Evolutionary conservation across 2,329 filamentous ascomycete genomes (phyloP), one percentile per base, ranked within the genome.

Genomic region (Thermomyces lanuginosus): DNA sequence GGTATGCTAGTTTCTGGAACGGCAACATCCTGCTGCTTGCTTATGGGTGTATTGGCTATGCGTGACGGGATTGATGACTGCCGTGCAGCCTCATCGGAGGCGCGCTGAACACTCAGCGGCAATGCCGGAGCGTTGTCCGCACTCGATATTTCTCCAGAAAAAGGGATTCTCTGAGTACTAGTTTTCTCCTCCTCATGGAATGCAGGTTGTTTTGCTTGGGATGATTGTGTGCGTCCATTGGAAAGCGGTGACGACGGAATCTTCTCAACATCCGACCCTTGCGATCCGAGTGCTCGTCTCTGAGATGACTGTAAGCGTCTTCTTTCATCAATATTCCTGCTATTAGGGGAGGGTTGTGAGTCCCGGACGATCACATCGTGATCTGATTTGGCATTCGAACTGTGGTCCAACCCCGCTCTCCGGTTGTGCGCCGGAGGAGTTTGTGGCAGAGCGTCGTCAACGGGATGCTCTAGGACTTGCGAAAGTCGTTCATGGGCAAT

Each of bases 11-110:
- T 55, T 16, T 46, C 39, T 13, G 41, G 42, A 19, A 45, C 34
- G 20, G 44, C 39, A 21, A 49, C 43, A 7, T 35, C 38, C 21
- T 40, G 30, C 24, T 25, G 32, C 25, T 28, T 39, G 14, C 46
- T 43, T 22, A 52, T 35, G 11, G 54, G 54, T 4, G 54, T 58
- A 34, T 57, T 52, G 11, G 43, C 45, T n/a, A 56, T 41, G 18
- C 43, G 47, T 14, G 53, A 55, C 6, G 45, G 47, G 42, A 55
- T 48, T 7, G 51, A 55, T 4, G 51, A 55, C 5, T 43, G 37
- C 27, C 53, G 51, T 6, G 38, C 43, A 11, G 27, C 38, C 13
- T 16, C 14, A 20, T 37, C 16, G 4, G n/a, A n/a, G n/a, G n/a
- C n/a, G n/a, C n/a, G n/a, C n/a, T n/a, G n/a, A n/a, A n/a, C n/a